Conservation (phyloP, 2,329 filamentous ascomycete species). For the Nemania diffusa region DNA sequence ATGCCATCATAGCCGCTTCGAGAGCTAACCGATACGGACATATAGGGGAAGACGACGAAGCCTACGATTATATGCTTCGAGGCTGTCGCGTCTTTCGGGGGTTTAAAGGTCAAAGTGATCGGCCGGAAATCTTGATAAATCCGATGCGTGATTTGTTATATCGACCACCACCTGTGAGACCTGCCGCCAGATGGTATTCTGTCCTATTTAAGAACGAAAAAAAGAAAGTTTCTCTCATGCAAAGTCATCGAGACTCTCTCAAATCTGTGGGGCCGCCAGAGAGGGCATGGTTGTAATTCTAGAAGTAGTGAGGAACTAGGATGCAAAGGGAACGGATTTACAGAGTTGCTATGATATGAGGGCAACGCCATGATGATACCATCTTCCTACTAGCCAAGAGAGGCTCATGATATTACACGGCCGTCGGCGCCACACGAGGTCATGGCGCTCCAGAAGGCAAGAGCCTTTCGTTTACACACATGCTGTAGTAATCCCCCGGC, state of each 20-base stretch:
- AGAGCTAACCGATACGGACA: constrained; percentile 11
- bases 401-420: background rate
- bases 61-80: constrained; percentile 18
- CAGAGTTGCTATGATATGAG: background rate
- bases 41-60: constrained; percentile 6
- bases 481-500: background rate
- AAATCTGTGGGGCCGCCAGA: background rate
- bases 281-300: constrained; percentile 16
- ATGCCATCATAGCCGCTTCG: constrained; percentile 36
- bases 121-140: constrained; percentile 15
- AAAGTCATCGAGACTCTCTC: constrained; percentile 8
- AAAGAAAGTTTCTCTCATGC: constrained; percentile 23
- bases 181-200: background rate
- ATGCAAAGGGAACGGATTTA: background rate
- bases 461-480: background rate
- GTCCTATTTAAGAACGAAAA: background rate
- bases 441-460: background rate
- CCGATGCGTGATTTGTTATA: background rate
- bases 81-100: background rate
- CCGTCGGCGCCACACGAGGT: background rate
- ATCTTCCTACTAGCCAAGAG: constrained; percentile 3
- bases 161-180: background rate
- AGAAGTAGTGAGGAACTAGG: constrained; percentile 1
- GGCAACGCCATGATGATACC: background rate
- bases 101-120: background rate